Evolutionary conservation across 345 rosid genomes (phyloP), one percentile per base, ranked within the genome.

Genomic region (Populus alba): DNA sequence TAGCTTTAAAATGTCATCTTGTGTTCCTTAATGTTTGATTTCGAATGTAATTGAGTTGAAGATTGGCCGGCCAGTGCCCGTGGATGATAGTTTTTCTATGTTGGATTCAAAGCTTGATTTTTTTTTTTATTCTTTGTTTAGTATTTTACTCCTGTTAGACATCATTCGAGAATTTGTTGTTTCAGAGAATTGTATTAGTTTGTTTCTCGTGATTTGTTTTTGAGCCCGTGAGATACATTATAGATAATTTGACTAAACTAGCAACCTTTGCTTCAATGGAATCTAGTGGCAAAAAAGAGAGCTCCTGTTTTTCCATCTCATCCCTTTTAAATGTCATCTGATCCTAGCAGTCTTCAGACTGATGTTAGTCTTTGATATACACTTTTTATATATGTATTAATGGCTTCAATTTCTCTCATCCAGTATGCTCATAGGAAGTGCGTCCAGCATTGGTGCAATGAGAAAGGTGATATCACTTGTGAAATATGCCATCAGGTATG

Each of bases 381-480:
- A 23, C 65, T 23, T 47, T 22, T 6, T 4, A 22, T 31, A 3
- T 23, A 10, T 70, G 35, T 27, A 20, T 31, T 55, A 68, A 66
- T 25, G 66, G 31, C 39, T 51, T 66, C 11, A 8, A 20, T 47
- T 37, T 72, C n/a, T 71, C 39, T 68, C 72, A 37, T 79, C 7
- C 89, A 94, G 97, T 92, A 85, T 88, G 98, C 99, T 73, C 97
- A 96, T 80, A 88, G 94, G 68, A 88, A 90, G 82, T 96, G 99
- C 77, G 92, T 96, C 78, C 99, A 96, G 77, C 98, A 80, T 79
- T 96, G 99, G 99, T 96, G 98, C 85, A 87, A 94, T 67, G 98
- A 94, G 85, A 96, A 96, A 81, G 94, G 97, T 22, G 91, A 96
- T 80, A 91, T 85, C 66, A 80, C 84, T n/a, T 96, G 99, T 61